phyloP scores from a whole-genome alignment of 306 rosid genomes.

The Rosa multiflora region DNA sequence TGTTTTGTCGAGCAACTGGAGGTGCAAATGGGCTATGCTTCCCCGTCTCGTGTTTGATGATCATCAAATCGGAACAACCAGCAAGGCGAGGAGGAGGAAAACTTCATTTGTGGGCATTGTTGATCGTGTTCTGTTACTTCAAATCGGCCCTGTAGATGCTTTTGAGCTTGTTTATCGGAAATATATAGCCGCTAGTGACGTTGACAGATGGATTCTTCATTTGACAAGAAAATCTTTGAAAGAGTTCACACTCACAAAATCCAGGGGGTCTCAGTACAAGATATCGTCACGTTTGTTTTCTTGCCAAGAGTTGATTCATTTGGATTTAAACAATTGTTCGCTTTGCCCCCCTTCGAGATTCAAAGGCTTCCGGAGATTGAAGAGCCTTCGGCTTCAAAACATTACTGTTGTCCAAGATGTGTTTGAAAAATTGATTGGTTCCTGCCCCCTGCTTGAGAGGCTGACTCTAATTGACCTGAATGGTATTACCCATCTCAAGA shows the following conservation, averaged over 20 bases:
- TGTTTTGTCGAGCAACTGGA: slow-evolving; percentile 62
- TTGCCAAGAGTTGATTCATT: slow-evolving; percentile 49
- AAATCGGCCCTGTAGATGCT: slow-evolving; percentile 42
- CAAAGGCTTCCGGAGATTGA: slow-evolving; percentile 52
- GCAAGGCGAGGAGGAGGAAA: slow-evolving; percentile 1
- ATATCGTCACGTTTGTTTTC: slow-evolving; percentile 47
- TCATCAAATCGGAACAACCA: slow-evolving; percentile 24
- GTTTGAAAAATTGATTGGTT: slow-evolving; percentile 46
- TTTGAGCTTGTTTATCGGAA: slow-evolving; percentile 55
- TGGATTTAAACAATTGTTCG: slow-evolving; percentile 54
- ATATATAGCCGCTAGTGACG: slow-evolving; percentile 38
- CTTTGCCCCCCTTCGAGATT: slow-evolving; percentile 51
- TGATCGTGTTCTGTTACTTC: slow-evolving; percentile 69
- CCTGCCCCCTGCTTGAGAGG: slow-evolving; percentile 53
- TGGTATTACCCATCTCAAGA: slow-evolving; percentile 46
- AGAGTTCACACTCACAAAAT: slow-evolving; percentile 53
- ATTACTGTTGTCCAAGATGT: slow-evolving; percentile 47
- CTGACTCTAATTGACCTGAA: slow-evolving; percentile 49
- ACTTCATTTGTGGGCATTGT: slow-evolving; percentile 36
- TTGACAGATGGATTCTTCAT: slow-evolving; percentile 58
- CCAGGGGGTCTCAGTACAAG: slow-evolving; percentile 51
- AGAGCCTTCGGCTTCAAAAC: slow-evolving; percentile 60
- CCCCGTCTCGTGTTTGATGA: slow-evolving; percentile 56
- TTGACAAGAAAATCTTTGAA: slow-evolving; percentile 40
- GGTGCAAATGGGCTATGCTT: slow-evolving; percentile 58